These are phyloP conservation scores for Mortierella sp. DNA, from an alignment of 371 early-diverging fungal species.

Conservation along the genomic window DNA sequence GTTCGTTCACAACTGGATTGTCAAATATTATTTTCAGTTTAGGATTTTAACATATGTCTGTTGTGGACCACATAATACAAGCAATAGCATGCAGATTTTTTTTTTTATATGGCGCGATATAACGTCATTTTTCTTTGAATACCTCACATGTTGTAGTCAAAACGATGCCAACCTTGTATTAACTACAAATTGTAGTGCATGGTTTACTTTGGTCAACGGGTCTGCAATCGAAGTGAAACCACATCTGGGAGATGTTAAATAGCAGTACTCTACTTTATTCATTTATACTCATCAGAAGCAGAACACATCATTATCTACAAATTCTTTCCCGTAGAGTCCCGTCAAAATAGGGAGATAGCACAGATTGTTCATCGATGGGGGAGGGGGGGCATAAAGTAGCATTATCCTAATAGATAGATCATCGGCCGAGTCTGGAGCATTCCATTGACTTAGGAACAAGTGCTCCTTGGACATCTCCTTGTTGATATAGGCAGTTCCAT, in stretches of 20 bases:
- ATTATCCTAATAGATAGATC: conserved; percentile 38
- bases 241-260: neutral
- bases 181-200: neutral
- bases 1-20: neutral
- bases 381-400: conserved; percentile 64
- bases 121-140: neutral
- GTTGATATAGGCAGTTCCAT: conserved; percentile 53
- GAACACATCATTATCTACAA: conserved; percentile 54
- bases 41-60: too few species aligned
- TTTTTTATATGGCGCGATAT: too few species aligned
- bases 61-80: neutral
- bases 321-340: conserved; percentile 38
- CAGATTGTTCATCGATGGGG: conserved; percentile 63
- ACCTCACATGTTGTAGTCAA: neutral
- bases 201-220: neutral
- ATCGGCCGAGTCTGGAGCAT: conserved; percentile 7
- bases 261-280: neutral
- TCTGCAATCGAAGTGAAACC: neutral
- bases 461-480: conserved; percentile 42
- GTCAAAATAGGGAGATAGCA: conserved; percentile 58
- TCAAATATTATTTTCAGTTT: neutral
- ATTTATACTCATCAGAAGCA: conserved; percentile 12
- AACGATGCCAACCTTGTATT: neutral
- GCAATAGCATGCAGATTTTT: too few species aligned
- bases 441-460: conserved; percentile 23